Conservation (phyloP, 305 asterid genomes). For the Fraxinus sp. region DNA sequence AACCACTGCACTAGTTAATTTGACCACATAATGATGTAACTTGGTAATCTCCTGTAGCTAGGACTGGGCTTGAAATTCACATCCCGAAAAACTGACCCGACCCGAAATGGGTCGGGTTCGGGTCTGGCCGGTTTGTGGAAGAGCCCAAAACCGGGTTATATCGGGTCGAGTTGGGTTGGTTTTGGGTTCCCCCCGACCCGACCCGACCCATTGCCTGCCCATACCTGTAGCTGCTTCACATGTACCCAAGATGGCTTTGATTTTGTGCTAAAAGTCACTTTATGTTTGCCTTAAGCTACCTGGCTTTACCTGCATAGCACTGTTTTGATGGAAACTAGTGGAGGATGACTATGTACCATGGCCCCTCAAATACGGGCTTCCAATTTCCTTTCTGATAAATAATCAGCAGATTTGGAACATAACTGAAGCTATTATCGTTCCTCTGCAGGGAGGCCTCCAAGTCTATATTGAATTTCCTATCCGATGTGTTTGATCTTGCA, state of each 20-base stretch:
- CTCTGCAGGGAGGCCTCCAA: conserved; percentile 95
- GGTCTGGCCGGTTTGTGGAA: too few species aligned
- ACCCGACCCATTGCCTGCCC: too few species aligned
- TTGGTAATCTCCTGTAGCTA: not conserved
- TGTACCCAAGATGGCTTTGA: not conserved
- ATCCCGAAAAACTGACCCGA: too few species aligned
- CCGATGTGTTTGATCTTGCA: conserved; percentile 78
- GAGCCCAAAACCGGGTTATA: too few species aligned
- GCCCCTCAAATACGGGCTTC: not conserved
- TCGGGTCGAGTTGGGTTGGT: too few species aligned
- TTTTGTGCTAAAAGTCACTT: not conserved
- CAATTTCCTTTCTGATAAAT: not conserved
- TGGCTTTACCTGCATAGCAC: not conserved
- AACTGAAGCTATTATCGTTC: conserved; percentile 16
- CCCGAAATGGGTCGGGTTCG: too few species aligned
- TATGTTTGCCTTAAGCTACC: conserved; percentile 1
- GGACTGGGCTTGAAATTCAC: too few species aligned
- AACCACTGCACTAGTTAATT: not conserved
- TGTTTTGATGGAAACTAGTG: conserved; percentile 1
- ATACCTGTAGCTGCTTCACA: not conserved
- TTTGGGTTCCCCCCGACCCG: too few species aligned
- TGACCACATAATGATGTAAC: not conserved
- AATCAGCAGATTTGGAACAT: conserved; percentile 20
- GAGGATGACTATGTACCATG: conserved; percentile 4
- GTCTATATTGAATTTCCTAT: conserved; percentile 78